A percentile compares a stretch with the other conserved stretches of the same genome.
These are phyloP conservation scores for Mortierella sp. DNA, from an alignment of 371 early-diverging fungal genomes.

Conservation along the genomic window DNA sequence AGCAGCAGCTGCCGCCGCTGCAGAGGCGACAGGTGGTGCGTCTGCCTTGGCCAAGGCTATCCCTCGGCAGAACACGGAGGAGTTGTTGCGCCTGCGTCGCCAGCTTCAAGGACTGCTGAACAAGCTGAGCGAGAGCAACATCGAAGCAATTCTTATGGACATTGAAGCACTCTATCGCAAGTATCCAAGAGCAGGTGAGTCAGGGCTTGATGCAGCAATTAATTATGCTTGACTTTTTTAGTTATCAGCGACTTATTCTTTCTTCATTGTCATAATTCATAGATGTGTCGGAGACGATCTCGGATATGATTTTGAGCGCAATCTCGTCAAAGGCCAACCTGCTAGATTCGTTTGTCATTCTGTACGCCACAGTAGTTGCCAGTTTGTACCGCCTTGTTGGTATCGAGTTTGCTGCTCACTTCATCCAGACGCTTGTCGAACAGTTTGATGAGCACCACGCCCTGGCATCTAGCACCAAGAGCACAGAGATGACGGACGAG, in stretches of 20 bases:
- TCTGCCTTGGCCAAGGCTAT: constrained; percentile 52
- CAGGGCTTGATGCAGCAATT: neutral
- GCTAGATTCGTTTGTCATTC: constrained; percentile 90
- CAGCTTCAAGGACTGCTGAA: constrained; percentile 91
- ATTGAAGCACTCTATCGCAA: constrained; percentile 86
- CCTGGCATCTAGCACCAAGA: constrained; percentile 55
- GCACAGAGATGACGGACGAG: constrained; percentile 62
- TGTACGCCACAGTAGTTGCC: constrained; percentile 90
- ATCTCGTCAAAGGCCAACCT: constrained; percentile 87
- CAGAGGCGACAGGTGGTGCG: constrained; percentile 41
- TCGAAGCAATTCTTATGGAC: constrained; percentile 86
- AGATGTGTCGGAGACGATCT: constrained; percentile 91
- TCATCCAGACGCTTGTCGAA: constrained; percentile 90
- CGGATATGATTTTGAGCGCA: constrained; percentile 80
- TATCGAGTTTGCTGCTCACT: constrained; percentile 89
- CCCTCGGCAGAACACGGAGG: constrained; percentile 67
- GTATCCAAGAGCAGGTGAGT: constrained; percentile 85
- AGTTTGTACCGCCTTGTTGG: constrained; percentile 87
- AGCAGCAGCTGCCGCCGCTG: constrained; percentile 57
- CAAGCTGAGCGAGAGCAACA: constrained; percentile 91
- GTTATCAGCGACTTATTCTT: neutral
- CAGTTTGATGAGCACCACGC: constrained; percentile 74
- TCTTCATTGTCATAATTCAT: neutral
- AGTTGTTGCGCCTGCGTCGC: constrained; percentile 78
- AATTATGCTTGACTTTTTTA: neutral